These are phyloP conservation scores for Naegleria fowleri DNA, from an alignment of 208 protist species.

Conservation along the genomic window DNA sequence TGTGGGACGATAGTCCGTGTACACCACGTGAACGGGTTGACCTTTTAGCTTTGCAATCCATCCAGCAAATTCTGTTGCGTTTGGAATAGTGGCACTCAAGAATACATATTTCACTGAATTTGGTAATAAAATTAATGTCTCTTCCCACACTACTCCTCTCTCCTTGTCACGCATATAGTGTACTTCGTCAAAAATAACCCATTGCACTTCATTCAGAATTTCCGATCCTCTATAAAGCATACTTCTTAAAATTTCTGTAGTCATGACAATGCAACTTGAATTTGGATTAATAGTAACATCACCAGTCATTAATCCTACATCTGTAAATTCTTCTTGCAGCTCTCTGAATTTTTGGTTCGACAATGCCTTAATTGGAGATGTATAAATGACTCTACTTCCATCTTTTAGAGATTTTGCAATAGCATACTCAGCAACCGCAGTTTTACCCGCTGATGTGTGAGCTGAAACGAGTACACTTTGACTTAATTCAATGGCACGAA, in stretches of 20 bases:
- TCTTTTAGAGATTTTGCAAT: conserved; percentile 43
- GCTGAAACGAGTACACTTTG: conserved; percentile 74
- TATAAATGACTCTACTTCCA: conserved; percentile 95
- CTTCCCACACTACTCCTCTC: conserved; percentile 99
- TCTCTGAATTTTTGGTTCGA: conserved; percentile 99
- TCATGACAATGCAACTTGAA: conserved; percentile 98
- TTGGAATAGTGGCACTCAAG: conserved; percentile 99
- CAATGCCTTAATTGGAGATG: conserved; percentile 99
- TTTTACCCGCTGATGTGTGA: conserved; percentile 74
- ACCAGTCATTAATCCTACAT: conserved; percentile 99
- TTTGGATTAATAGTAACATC: conserved; percentile 97
- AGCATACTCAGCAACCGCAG: conserved; percentile 49
- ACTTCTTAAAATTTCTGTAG: conserved; percentile 97
- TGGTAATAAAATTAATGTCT: conserved; percentile 98
- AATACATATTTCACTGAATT: conserved; percentile 97
- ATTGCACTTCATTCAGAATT: conserved; percentile 97
- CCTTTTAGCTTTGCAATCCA: conserved; percentile 95
- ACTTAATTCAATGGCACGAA: conserved; percentile 55
- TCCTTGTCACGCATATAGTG: conserved; percentile 99
- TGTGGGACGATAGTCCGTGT: conserved; percentile 98
- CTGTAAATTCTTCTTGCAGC: conserved; percentile 91
- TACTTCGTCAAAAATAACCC: conserved; percentile 99
- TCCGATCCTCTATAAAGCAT: conserved; percentile 98
- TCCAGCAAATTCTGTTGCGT: conserved; percentile 97
- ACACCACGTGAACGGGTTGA: conserved; percentile 97